These are phyloP conservation scores for Dujonia santamariae DNA, from an alignment of 1,139 yeast genomes.

Conservation along the genomic window DNA sequence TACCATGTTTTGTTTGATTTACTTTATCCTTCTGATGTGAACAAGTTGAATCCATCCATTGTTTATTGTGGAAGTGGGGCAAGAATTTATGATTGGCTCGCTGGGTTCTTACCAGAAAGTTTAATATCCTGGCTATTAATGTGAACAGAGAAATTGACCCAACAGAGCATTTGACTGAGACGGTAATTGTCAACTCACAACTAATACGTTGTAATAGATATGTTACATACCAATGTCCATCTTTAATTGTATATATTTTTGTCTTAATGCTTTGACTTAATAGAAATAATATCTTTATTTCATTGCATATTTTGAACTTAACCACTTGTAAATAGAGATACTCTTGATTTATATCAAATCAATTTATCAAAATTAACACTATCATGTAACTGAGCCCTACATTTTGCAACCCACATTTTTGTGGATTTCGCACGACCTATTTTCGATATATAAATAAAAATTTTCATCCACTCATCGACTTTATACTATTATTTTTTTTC, in stretches of 20 bases:
- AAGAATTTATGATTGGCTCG: slow-evolving; percentile 36
- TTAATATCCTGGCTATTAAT: slow-evolving; percentile 25
- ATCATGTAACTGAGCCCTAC: no score
- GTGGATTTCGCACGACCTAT: slow-evolving; percentile 8
- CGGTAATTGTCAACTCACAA: background rate
- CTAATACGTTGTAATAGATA: no score
- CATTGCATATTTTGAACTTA: no score
- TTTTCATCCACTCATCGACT: background rate
- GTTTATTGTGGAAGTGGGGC: slow-evolving; percentile 54
- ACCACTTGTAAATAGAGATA: no score
- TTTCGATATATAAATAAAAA: slow-evolving; percentile 4
- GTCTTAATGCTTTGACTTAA: background rate
- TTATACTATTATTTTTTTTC: slow-evolving; percentile 9
- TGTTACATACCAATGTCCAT: no score
- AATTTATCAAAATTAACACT: no score
- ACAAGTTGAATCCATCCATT: slow-evolving; percentile 24
- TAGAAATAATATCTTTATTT: no score
- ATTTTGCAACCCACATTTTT: no score
- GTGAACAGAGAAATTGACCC: background rate
- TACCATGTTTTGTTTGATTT: slow-evolving; percentile 57
- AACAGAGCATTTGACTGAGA: background rate
- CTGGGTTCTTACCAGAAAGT: slow-evolving; percentile 32
- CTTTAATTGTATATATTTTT: slow-evolving; percentile 1
- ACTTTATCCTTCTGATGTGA: slow-evolving; percentile 27
- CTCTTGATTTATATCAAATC: no score